Base-by-base conservation (phyloP, 768 basidiomycete species). In the Infundibulicybe gibba region DNA sequence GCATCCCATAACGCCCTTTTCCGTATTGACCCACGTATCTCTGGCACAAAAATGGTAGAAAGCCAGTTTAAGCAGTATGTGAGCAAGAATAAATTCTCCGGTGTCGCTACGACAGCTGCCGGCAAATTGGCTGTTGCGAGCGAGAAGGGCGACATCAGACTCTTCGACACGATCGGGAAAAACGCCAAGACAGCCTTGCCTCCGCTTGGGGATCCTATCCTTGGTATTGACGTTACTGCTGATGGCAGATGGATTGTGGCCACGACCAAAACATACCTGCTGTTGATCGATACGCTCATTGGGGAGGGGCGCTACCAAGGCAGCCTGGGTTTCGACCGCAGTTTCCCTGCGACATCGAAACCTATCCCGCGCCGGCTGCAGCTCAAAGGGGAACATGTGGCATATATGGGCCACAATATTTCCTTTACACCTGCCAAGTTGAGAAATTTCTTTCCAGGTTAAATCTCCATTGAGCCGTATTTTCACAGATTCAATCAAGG, bases 161-260 rank as follows among this genome's bases (percentile, higher is more conserved):
- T 99, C 46, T 99, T 94, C 55, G 97, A 99, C 66, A 76, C 86
- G 40, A 87, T 99, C 54, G 97, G 97, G 38, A 99, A 98, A 79
- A 98, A 92, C 60, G 97, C 97, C 21, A 99, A 99, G 81, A 99
- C 97, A 10, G 93, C 94, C 11, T 71, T 99, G 32, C 94, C 94
- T 31, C 90, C 94, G 38, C 75, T 97, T 15, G 97, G 97, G 12
- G 94, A 97, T 67, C 90, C 95, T 39, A 97, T 99, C 57, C 65
- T 90, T 43, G 97, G 97, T 32, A 79, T 99, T 43, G 97, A 99
- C 68, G 90, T 90, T 10, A 93, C 94, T 6, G 89, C 92, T 19
- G 83, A 91, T 61, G 97, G 97, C 43, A 84, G 93, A 43, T 99
- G 87, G 78, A 80, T 99, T 44, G 88, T 99, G 25, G 95, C 94